Evolutionary conservation across 2,329 filamentous ascomycete species (phyloP).

Genomic region (Ustulina deusta): DNA sequence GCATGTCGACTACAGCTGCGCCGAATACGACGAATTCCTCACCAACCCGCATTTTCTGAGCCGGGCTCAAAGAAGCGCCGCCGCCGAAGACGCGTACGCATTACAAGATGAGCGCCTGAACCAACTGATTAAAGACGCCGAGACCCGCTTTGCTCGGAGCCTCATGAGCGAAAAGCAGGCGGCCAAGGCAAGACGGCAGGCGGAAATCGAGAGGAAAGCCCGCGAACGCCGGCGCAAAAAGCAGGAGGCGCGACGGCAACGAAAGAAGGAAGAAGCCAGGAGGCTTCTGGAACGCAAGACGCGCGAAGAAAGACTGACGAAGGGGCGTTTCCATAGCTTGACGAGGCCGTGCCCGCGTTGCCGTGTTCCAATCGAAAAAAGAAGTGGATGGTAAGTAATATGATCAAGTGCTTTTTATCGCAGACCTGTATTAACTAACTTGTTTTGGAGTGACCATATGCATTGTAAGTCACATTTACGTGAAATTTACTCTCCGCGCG

Average conservation of each 20-base stretch:
- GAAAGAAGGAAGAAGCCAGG: conserved; percentile 32
- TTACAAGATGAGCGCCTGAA: conserved; percentile 56
- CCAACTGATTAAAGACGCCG: conserved; percentile 52
- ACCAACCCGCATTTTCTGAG: conserved; percentile 56
- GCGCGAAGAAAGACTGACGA: conserved; percentile 53
- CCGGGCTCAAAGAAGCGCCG: conserved; percentile 56
- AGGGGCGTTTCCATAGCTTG: conserved; percentile 33
- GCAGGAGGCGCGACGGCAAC: not conserved
- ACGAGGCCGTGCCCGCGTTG: conserved; percentile 57
- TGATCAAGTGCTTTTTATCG: not conserved
- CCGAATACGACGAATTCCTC: conserved; percentile 57
- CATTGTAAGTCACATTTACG: conserved; percentile 11
- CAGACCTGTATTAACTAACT: not conserved
- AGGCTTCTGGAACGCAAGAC: conserved; percentile 42
- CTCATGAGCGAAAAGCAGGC: conserved; percentile 42
- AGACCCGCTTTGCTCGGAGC: conserved; percentile 53
- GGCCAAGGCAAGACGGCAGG: conserved; percentile 30
- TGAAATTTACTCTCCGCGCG: not conserved
- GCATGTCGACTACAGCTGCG: conserved; percentile 58
- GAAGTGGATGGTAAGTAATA: conserved; percentile 55
- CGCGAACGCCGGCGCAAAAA: conserved; percentile 34
- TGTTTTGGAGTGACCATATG: conserved; percentile 18
- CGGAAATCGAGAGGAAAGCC: conserved; percentile 30
- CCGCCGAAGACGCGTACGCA: conserved; percentile 58
- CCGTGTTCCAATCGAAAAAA: conserved; percentile 56